Base-by-base conservation (phyloP, 768 basidiomycete genomes). In the Psilocybe subaeruginosa region DNA sequence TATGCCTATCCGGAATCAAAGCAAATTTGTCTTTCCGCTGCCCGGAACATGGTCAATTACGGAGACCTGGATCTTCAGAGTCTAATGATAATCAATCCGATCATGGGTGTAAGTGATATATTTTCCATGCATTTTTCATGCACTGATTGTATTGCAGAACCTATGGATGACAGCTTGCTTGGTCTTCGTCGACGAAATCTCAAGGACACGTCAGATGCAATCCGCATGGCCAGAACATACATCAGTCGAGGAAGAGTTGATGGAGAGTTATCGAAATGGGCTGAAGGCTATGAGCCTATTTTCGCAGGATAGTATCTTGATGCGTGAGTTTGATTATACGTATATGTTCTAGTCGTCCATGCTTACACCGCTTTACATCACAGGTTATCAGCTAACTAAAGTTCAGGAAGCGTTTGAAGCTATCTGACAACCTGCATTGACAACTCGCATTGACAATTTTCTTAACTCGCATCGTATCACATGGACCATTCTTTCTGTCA, bases 141-240 rank as follows among this genome's bases (percentile, higher is more conserved):
- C 33, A 51, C 8, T 23, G 51, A 33, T 23, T n/a, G 33, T 35
- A 30, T 59, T 63, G 54, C 41, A 82, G 81, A 80, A 78, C 3
- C 68, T 83, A 8, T 83, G 81, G 80, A 75, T 76, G 70, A 74
- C 72, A 47, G 80, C 82, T 35, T 81, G 79, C 64, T 73, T 77
- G 49, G 76, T 82, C 33, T 78, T 83, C 66, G 76, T 81, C 51
- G 77, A 78, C 50, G 82, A 82, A 66, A 77, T 84, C 46, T 77
- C 76, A 45, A 71, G 77, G 31, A 67, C 79, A 27, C 78, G 80
- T 19, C 68, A 75, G n/a, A 62, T 73, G 19, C 70, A 71, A 39
- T 66, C 65, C 23, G 58, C 68, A 4, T 78, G 76, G 77, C 69
- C 74, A 4, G 68, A 69, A 4, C 59, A 70, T 12, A 23, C 68